A percentile compares a stretch with the other conserved stretches of the same genome.
phyloP scores from a whole-genome alignment of 2,329 filamentous ascomycete genomes.

The Aureobasidium sp. region DNA sequence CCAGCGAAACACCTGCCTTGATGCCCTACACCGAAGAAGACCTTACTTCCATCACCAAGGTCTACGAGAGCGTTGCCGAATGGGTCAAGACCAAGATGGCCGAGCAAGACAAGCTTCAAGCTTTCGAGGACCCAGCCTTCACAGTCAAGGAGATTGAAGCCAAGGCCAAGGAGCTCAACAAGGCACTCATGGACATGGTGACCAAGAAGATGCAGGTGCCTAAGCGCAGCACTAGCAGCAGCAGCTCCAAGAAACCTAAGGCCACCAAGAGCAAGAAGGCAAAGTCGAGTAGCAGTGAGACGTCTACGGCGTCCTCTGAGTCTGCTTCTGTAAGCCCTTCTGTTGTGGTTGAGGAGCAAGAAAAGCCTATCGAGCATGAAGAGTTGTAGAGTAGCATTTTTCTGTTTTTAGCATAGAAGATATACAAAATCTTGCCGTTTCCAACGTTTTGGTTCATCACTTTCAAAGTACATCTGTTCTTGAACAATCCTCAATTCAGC shows the following conservation, averaged over 20 bases:
- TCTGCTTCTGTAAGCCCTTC: neutral
- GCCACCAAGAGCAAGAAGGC: conserved; percentile 28
- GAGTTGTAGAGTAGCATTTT: conserved; percentile 15
- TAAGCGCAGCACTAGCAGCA: conserved; percentile 28
- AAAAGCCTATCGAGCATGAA: conserved; percentile 15
- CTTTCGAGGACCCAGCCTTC: conserved; percentile 67
- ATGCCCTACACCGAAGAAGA: conserved; percentile 69
- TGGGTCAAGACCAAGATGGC: conserved; percentile 71
- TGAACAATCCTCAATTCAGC: no score
- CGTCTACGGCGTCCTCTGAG: neutral
- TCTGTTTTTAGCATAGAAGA: neutral
- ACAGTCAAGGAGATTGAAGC: conserved; percentile 63
- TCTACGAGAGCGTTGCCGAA: conserved; percentile 54
- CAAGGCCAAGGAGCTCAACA: conserved; percentile 64
- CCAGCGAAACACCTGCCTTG: conserved; percentile 44
- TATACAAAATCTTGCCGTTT: neutral
- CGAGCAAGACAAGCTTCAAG: conserved; percentile 62
- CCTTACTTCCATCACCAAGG: conserved; percentile 55
- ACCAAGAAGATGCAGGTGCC: conserved; percentile 54
- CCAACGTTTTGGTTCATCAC: neutral
- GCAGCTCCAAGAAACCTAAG: conserved; percentile 27
- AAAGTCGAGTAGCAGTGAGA: conserved; percentile 8
- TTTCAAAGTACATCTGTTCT: no score
- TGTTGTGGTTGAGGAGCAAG: neutral
- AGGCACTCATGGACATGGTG: conserved; percentile 61